Conservation (phyloP, 1,139 yeast genomes). For the Suhomyces wounanorum region DNA sequence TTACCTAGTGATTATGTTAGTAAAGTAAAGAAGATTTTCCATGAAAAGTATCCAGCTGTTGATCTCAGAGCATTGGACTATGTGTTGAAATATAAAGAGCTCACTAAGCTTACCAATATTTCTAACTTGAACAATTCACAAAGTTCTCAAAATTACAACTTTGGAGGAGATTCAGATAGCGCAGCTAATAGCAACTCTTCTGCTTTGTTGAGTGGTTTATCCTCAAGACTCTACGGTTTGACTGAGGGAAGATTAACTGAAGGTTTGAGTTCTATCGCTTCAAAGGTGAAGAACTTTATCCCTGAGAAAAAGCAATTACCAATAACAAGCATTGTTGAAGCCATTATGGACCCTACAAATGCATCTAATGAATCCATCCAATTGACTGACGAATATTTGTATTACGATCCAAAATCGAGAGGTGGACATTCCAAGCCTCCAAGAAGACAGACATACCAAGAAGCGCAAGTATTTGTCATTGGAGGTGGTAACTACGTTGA, state of each 20-base stretch:
- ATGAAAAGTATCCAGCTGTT: slow-evolving; percentile 53
- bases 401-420: slow-evolving; percentile 86
- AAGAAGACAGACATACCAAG: slow-evolving; percentile 76
- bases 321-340: slow-evolving; percentile 85
- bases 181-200: slow-evolving; percentile 37
- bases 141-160: slow-evolving; percentile 19
- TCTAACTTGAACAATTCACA: slow-evolving; percentile 31
- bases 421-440: slow-evolving; percentile 92
- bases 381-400: slow-evolving; percentile 84
- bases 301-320: slow-evolving; percentile 90
- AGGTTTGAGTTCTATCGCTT: slow-evolving; percentile 82
- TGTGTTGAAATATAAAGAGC: slow-evolving; percentile 78
- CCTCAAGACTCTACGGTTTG: slow-evolving; percentile 75
- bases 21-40: slow-evolving; percentile 66
- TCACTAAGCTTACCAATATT: slow-evolving; percentile 64
- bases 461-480: slow-evolving; percentile 84
- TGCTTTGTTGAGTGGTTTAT: slow-evolving; percentile 75
- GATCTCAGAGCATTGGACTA: slow-evolving; percentile 69
- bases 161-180: slow-evolving; percentile 17
- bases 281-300: slow-evolving; percentile 82
- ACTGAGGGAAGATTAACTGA: slow-evolving; percentile 80
- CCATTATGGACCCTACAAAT: slow-evolving; percentile 79
- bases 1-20: slow-evolving; percentile 62
- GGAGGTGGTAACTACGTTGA: slow-evolving; percentile 97
- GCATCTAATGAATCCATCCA: slow-evolving; percentile 63